Evolutionary conservation across 371 early-diverging fungal genomes (phyloP), one percentile per base, ranked within the genome.

Genomic region (Mucor plumbeus): DNA sequence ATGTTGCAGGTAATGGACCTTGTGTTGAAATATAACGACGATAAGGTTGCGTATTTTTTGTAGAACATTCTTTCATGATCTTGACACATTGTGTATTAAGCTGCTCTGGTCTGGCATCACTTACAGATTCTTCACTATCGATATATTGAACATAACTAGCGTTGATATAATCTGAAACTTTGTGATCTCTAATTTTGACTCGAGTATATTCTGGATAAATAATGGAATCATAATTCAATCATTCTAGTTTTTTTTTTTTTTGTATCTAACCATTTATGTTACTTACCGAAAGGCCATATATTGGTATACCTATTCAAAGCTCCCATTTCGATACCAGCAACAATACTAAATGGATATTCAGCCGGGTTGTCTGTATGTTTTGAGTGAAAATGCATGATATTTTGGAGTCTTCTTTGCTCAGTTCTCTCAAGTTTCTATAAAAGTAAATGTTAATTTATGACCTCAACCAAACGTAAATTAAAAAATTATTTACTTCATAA

Each of bases 21-120:
- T 97, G 97, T 0, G 95, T 88, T 15, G 92, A 92, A 47, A 97
- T 94, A 71, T 94, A 97, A 10, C 77, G 70, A 54, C 76, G 72
- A 68, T 70, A 78, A 3, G 71, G 74, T 11, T 61, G 54, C 15
- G 60, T 34, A 21, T 61, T 67, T 10, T 62, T 38, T 5, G 59
- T 63, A 10, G 62, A 33, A 26, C 67, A 73, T 4, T 65, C 59
- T 21, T 44, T 72, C 80, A 75, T 75, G 48, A 54, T 40, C 1
- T 72, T 60, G 19, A 74, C 43, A 11, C 64, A 58, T 36, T 73
- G 65, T 4, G 61, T 56, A 58, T 71, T 64, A 9, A 78, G 60
- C 36, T 64, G 61, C 9, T 72, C 72, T 26, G 63, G 71, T 38
- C 82, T 77, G 39, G 95, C 95, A 72, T 97, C 79, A 95, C 95